Conservation (phyloP, 805 yeast species). For the Metschnikowia borealis region DNA sequence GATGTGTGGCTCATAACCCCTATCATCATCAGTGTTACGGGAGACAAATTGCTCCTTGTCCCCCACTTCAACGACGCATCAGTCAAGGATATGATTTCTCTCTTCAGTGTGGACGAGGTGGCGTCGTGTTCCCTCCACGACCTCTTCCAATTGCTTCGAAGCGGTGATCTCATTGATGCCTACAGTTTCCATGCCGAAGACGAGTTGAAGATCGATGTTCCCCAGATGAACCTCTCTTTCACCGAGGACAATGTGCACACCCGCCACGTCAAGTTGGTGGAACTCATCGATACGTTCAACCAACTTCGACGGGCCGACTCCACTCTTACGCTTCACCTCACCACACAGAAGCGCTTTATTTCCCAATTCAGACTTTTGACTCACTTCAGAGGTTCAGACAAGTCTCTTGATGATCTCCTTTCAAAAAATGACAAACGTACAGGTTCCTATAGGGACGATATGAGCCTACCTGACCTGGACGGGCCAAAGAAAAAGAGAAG, state of each 20-base stretch:
- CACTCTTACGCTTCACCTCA: slow-evolving; percentile 19
- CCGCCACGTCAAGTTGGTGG: slow-evolving; percentile 22
- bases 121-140: slow-evolving; percentile 20
- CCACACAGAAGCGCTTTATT: slow-evolving; percentile 24
- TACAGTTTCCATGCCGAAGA: slow-evolving; percentile 22
- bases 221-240: slow-evolving; percentile 27
- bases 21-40: slow-evolving; percentile 21
- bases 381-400: slow-evolving; percentile 18
- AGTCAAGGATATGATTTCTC: slow-evolving; percentile 20
- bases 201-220: slow-evolving; percentile 26
- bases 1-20: slow-evolving; percentile 14
- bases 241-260: slow-evolving; percentile 31
- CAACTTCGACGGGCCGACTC: slow-evolving; percentile 9
- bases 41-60: slow-evolving; percentile 25
- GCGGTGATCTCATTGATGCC: slow-evolving; percentile 26
- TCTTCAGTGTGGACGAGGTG: slow-evolving; percentile 23
- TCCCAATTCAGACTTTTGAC: slow-evolving; percentile 24
- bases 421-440: neutral
- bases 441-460: neutral
- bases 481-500: neutral
- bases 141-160: slow-evolving; percentile 25
- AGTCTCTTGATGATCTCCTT: slow-evolving; percentile 18
- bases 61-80: slow-evolving; percentile 16
- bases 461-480: neutral
- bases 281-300: slow-evolving; percentile 18